These are phyloP conservation scores for Leishmania arabica DNA, from an alignment of 208 protist genomes.

Conservation along the genomic window DNA sequence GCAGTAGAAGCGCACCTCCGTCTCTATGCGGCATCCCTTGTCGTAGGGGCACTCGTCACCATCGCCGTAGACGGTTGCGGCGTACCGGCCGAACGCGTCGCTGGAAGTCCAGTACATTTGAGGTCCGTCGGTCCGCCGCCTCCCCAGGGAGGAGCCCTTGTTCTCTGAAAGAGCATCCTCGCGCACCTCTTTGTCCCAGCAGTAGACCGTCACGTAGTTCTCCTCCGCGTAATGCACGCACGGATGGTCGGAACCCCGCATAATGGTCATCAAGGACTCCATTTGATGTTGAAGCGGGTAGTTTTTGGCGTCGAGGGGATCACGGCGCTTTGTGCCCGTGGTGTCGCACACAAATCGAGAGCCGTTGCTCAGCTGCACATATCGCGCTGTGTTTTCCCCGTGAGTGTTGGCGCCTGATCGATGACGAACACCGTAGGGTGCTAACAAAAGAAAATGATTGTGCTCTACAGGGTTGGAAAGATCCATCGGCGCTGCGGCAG, in stretches of 20 bases:
- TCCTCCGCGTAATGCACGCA: conserved; percentile 10
- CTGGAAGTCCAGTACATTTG: conserved; percentile 7
- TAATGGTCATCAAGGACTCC: conserved; percentile 5
- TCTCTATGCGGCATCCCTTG: conserved; percentile 8
- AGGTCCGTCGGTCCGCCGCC: background rate
- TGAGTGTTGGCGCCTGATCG: background rate
- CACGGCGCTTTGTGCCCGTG: background rate
- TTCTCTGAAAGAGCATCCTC: background rate
- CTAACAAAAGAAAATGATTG: conserved; percentile 20
- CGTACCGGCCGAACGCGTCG: conserved; percentile 33
- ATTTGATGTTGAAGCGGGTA: conserved; percentile 3
- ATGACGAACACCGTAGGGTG: background rate
- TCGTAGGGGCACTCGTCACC: conserved; percentile 29
- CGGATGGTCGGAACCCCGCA: background rate
- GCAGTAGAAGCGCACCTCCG: conserved; percentile 34
- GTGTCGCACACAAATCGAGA: conserved; percentile 30
- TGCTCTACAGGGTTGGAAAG: conserved; percentile 14
- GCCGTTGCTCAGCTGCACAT: conserved; percentile 36
- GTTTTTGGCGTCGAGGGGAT: background rate
- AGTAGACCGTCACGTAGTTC: conserved; percentile 8
- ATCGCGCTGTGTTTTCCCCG: conserved; percentile 7
- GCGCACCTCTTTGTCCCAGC: conserved; percentile 23
- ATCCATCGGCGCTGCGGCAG: conserved; percentile 4
- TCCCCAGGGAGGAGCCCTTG: background rate
- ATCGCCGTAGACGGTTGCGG: conserved; percentile 30